phyloP scores from a whole-genome alignment of 805 yeast species.

The Saturnispora diversa region DNA sequence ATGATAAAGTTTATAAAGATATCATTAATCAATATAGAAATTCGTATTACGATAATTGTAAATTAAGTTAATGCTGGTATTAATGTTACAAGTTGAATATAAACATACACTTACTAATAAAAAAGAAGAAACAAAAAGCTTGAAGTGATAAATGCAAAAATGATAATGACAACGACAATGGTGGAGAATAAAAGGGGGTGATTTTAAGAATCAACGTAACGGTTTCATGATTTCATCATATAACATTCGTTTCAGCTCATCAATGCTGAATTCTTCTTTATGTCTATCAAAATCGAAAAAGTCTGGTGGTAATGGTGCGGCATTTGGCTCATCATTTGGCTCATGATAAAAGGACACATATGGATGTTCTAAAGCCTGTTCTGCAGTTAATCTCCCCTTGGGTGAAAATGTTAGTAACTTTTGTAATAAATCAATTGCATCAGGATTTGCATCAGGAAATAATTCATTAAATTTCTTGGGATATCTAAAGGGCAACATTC shows the following conservation, averaged over 20 bases:
- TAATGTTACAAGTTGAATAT: too few species aligned
- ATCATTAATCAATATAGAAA: neutral
- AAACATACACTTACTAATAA: too few species aligned
- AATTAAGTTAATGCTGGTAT: too few species aligned
- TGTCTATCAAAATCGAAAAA: slow-evolving; percentile 83
- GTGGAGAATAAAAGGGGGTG: too few species aligned
- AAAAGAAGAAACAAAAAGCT: neutral
- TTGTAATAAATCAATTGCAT: slow-evolving; percentile 59
- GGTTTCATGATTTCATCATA: slow-evolving; percentile 73
- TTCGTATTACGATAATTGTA: too few species aligned
- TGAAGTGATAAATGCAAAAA: neutral
- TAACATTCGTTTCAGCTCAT: slow-evolving; percentile 69
- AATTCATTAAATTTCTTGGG: slow-evolving; percentile 47
- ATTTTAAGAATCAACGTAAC: slow-evolving; percentile 17
- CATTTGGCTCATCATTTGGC: slow-evolving; percentile 86
- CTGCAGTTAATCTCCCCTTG: slow-evolving; percentile 70
- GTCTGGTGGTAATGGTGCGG: slow-evolving; percentile 73
- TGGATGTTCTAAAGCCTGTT: slow-evolving; percentile 78
- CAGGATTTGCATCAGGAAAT: slow-evolving; percentile 50
- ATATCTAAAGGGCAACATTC: slow-evolving; percentile 64
- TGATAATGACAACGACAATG: too few species aligned
- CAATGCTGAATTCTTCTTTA: slow-evolving; percentile 69
- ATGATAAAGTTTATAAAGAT: neutral
- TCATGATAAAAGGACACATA: slow-evolving; percentile 86
- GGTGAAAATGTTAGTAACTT: slow-evolving; percentile 81